These are phyloP conservation scores for Urtica urens DNA, from an alignment of 306 rosid species.

Conservation along the genomic window DNA sequence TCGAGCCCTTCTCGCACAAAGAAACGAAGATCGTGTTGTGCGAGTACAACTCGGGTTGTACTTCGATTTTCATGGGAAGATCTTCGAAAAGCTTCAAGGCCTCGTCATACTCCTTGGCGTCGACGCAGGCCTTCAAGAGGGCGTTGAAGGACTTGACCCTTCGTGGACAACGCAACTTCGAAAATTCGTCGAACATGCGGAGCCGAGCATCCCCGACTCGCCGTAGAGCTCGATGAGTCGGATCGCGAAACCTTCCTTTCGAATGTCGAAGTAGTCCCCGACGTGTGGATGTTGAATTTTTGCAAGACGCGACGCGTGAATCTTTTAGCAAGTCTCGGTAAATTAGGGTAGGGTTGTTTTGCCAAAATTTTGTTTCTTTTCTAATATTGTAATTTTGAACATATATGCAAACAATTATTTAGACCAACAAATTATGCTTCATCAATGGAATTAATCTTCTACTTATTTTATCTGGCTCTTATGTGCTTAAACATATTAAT, in stretches of 20 bases:
- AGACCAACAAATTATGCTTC: no score
- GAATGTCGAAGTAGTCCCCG: constrained; percentile 25
- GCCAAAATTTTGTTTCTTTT: no score
- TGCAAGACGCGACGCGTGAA: constrained; percentile 27
- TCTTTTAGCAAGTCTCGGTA: no score
- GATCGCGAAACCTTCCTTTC: constrained; percentile 28
- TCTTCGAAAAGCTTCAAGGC: constrained; percentile 23
- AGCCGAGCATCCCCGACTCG: constrained; percentile 28
- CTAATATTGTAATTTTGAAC: no score
- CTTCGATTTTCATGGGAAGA: constrained; percentile 8
- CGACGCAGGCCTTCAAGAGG: constrained; percentile 21
- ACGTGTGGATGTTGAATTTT: constrained; percentile 29
- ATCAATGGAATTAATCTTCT: no score
- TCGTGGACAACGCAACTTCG: constrained; percentile 22
- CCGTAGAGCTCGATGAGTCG: constrained; percentile 34
- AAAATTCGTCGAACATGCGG: constrained; percentile 46
- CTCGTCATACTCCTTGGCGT: constrained; percentile 22
- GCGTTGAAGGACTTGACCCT: constrained; percentile 26
- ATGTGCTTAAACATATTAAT: no score
- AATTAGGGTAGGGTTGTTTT: no score
- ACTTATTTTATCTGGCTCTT: no score
- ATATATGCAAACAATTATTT: no score
- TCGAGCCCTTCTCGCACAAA: constrained; percentile 19
- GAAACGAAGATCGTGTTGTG: constrained; percentile 28
- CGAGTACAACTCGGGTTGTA: constrained; percentile 16